Evolutionary conservation across 2,329 filamentous ascomycete species (phyloP).

Genomic region (Colletotrichum coccodes): DNA sequence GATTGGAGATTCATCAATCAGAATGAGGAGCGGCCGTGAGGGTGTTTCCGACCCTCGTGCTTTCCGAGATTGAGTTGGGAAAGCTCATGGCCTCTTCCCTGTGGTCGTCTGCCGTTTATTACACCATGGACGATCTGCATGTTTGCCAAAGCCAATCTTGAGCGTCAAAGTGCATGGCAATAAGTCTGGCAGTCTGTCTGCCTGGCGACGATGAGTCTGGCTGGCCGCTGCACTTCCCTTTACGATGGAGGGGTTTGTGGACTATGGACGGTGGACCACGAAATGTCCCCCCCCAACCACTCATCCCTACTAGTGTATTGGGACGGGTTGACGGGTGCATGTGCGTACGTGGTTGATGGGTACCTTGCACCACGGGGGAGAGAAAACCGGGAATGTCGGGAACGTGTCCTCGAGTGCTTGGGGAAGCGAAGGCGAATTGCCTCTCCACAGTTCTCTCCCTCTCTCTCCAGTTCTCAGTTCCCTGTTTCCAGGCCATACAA

Average conservation of each 20-base stretch:
- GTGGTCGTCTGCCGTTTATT: neutral
- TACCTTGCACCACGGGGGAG: neutral
- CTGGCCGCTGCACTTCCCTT: neutral
- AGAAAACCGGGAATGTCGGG: constrained; percentile 13
- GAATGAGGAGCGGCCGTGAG: constrained; percentile 15
- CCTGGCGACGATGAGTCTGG: neutral
- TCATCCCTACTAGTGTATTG: constrained; percentile 6
- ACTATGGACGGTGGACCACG: neutral
- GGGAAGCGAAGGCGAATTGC: constrained; percentile 18
- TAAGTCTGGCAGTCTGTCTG: neutral
- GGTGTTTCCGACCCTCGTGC: neutral
- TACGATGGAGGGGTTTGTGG: neutral
- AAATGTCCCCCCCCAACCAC: neutral
- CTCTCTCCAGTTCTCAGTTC: constrained; percentile 13
- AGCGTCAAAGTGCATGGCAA: neutral
- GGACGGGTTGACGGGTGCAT: constrained; percentile 5
- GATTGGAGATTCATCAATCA: constrained; percentile 19
- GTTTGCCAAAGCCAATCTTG: neutral
- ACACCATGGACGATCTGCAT: neutral
- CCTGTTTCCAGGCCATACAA: constrained; percentile 12
- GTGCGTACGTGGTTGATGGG: constrained; percentile 9
- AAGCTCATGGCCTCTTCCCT: neutral
- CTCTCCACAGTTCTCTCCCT: constrained; percentile 19
- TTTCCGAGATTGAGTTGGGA: neutral
- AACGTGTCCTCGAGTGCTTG: constrained; percentile 31